Evolutionary conservation across 1,139 yeast species (phyloP).

Genomic region (Taphrina flavorubra): DNA sequence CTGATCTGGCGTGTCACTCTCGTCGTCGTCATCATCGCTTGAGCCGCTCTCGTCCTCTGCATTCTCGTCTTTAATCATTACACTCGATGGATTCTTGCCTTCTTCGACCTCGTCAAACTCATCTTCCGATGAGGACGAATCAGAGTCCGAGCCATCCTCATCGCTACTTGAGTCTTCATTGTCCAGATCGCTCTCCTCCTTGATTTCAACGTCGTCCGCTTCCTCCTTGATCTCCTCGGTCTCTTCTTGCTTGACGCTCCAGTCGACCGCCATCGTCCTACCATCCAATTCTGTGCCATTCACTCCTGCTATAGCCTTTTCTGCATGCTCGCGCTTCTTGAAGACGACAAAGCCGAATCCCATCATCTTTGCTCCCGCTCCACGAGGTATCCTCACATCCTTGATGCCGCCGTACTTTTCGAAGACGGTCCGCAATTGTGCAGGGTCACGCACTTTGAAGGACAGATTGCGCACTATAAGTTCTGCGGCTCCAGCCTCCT

Average conservation of each 20-base stretch:
- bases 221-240: constrained; percentile 58
- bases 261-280: constrained; percentile 91
- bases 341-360: constrained; percentile 96
- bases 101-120: constrained; percentile 46
- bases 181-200: constrained; percentile 49
- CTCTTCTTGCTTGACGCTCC: constrained; percentile 78
- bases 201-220: constrained; percentile 50
- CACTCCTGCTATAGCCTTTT: constrained; percentile 75
- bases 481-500: constrained; percentile 45
- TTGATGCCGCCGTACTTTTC: constrained; percentile 81
- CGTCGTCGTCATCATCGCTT: constrained; percentile 47
- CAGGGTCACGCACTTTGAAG: constrained; percentile 88
- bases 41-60: constrained; percentile 49
- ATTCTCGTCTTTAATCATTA: constrained; percentile 10
- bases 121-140: constrained; percentile 47
- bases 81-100: constrained; percentile 15
- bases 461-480: constrained; percentile 90
- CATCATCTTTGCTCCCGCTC: constrained; percentile 84
- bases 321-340: constrained; percentile 80
- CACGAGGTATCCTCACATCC: constrained; percentile 88
- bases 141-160: constrained; percentile 48
- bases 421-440: constrained; percentile 70
- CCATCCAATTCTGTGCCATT: constrained; percentile 81
- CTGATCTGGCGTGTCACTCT: constrained; percentile 51
- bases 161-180: constrained; percentile 49